A percentile compares a stretch with the other conserved stretches of the same genome.
Conservation (phyloP, 805 yeast genomes). For the Ogataea saltuana region DNA sequence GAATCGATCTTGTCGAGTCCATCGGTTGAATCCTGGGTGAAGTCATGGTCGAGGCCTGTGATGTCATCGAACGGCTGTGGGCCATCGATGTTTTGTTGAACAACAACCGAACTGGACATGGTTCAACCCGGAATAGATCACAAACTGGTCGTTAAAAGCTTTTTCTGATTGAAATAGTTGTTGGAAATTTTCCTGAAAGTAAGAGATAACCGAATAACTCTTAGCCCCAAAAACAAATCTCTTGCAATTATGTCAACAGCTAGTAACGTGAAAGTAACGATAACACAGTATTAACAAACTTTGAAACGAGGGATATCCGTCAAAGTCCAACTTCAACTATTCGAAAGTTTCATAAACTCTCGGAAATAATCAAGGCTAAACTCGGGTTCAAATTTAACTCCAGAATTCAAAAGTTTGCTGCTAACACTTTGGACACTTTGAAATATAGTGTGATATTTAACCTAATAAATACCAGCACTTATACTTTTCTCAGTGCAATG, state of each 20-base stretch:
- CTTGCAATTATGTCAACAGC: constrained; percentile 21
- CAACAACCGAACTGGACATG: constrained; percentile 12
- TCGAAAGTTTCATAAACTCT: neutral
- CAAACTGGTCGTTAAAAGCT: constrained; percentile 30
- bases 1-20: constrained; percentile 14
- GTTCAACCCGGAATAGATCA: constrained; percentile 20
- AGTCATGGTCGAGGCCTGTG: constrained; percentile 1
- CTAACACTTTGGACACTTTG: constrained; percentile 17
- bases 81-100: constrained; percentile 11
- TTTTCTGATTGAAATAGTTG: constrained; percentile 7
- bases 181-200: neutral
- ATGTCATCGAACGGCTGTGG: constrained; percentile 8
- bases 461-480: constrained; percentile 24
- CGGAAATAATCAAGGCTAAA: constrained; percentile 7
- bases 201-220: constrained; percentile 19
- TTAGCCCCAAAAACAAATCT: constrained; percentile 8
- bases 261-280: constrained; percentile 24
- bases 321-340: constrained; percentile 27
- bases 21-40: constrained; percentile 3
- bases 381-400: constrained; percentile 34
- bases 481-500: constrained; percentile 5
- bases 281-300: constrained; percentile 26
- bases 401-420: constrained; percentile 27
- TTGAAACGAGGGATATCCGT: constrained; percentile 39
- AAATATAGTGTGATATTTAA: constrained; percentile 26